phyloP scores from a whole-genome alignment of 306 rosid species.

The Rosa lucieae region DNA sequence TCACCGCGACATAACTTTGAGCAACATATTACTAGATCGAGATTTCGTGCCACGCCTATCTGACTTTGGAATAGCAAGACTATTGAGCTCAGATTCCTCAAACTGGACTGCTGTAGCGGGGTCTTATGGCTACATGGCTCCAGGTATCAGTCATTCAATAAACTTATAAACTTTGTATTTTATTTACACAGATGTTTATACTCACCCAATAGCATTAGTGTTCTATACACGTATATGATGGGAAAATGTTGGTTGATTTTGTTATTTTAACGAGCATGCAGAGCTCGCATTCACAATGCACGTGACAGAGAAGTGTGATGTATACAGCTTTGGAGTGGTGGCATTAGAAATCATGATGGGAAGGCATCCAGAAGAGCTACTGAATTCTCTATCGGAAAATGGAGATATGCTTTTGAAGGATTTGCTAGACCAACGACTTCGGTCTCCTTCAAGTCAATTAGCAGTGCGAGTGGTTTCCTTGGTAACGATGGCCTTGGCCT shows the following conservation, averaged over 20 bases:
- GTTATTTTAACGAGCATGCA: conserved; percentile 7
- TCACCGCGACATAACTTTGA: conserved; percentile 52
- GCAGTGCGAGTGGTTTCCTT: background rate
- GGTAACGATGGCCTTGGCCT: background rate
- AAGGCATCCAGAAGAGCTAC: conserved; percentile 49
- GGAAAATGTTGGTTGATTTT: background rate
- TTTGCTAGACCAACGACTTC: background rate
- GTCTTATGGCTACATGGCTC: conserved; percentile 75
- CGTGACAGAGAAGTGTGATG: conserved; percentile 58
- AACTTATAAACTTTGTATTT: background rate
- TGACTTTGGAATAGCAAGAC: conserved; percentile 68
- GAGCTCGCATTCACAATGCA: conserved; percentile 55
- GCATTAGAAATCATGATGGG: conserved; percentile 52
- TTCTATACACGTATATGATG: background rate
- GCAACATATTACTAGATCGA: conserved; percentile 43
- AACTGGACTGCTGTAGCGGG: conserved; percentile 62
- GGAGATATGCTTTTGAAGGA: background rate
- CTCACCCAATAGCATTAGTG: too few relatives aligned
- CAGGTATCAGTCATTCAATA: conserved; percentile 36
- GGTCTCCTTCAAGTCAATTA: background rate
- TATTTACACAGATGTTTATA: background rate
- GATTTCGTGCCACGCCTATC: conserved; percentile 53
- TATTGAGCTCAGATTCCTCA: conserved; percentile 35
- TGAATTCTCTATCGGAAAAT: background rate
- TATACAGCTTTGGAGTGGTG: conserved; percentile 58